These are phyloP conservation scores for Forsythia viridissima DNA, from an alignment of 257 asterid species.

Conservation along the genomic window DNA sequence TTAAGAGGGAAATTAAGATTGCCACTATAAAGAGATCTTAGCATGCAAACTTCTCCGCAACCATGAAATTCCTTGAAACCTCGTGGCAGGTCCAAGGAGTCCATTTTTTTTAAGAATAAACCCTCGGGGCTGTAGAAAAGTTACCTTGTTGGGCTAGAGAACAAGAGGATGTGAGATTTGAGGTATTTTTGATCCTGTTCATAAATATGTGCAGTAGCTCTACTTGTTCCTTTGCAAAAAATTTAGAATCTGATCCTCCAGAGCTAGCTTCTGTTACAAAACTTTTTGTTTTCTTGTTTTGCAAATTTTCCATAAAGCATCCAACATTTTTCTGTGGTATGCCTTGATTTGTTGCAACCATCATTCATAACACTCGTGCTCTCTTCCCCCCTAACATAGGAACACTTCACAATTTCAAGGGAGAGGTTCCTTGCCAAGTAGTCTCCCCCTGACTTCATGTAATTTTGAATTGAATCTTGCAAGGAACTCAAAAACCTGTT, in stretches of 20 bases:
- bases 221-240: neutral
- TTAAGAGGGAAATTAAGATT: neutral
- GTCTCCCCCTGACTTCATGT: neutral
- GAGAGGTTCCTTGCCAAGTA: neutral
- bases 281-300: neutral
- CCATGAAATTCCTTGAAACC: neutral
- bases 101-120: neutral
- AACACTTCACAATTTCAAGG: neutral
- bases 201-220: neutral
- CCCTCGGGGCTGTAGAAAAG: neutral
- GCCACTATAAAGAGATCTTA: neutral
- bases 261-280: neutral
- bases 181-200: neutral
- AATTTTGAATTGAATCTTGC: neutral
- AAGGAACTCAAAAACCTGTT: neutral
- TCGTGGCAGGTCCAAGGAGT: neutral
- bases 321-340: neutral
- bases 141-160: neutral
- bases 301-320: neutral
- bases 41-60: neutral
- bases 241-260: neutral
- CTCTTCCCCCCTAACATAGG: neutral
- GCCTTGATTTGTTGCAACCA: neutral
- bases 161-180: neutral
- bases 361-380: no score